phyloP scores from a whole-genome alignment of 192 early-diverging fungal species.

The Coemansia sp. region DNA sequence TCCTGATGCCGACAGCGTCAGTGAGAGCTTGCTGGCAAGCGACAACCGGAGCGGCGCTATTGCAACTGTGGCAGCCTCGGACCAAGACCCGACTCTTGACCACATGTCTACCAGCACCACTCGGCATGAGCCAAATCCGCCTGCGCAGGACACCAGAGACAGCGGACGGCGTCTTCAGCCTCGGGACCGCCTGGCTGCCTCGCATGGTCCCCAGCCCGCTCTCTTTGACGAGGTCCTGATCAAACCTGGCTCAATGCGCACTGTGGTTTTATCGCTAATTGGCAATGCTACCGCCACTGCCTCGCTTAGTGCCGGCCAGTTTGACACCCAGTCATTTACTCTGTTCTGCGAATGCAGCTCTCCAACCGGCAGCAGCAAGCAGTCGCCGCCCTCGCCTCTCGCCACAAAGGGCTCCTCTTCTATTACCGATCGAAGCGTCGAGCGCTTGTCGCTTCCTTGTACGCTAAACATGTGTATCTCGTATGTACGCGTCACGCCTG shows the following conservation, averaged over 20 bases:
- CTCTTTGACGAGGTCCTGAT: slow-evolving; percentile 81
- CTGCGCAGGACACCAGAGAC: not conserved
- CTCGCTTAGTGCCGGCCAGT: slow-evolving; percentile 70
- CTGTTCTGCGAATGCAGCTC: slow-evolving; percentile 67
- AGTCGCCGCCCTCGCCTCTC: slow-evolving; percentile 15
- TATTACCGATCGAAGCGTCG: slow-evolving; percentile 49
- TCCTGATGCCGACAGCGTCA: slow-evolving; percentile 6
- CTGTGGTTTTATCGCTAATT: slow-evolving; percentile 77
- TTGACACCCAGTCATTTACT: slow-evolving; percentile 70
- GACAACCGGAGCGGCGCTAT: slow-evolving; percentile 2
- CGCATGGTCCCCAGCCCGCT: slow-evolving; percentile 26
- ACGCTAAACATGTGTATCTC: slow-evolving; percentile 92
- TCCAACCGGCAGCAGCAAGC: slow-evolving; percentile 42
- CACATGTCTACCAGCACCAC: not conserved
- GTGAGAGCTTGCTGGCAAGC: not conserved
- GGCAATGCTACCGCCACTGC: slow-evolving; percentile 29
- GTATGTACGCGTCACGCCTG: slow-evolving; percentile 85
- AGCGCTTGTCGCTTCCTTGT: slow-evolving; percentile 77
- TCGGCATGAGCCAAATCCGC: not conserved
- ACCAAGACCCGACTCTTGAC: not conserved
- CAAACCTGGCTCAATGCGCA: slow-evolving; percentile 81
- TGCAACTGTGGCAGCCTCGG: not conserved
- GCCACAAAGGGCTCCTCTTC: slow-evolving; percentile 57
- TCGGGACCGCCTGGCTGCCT: slow-evolving; percentile 2
- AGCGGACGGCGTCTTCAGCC: slow-evolving; percentile 9